Base-by-base conservation (phyloP, 2,329 filamentous ascomycete genomes). In the Trichoderma endophyticum region DNA sequence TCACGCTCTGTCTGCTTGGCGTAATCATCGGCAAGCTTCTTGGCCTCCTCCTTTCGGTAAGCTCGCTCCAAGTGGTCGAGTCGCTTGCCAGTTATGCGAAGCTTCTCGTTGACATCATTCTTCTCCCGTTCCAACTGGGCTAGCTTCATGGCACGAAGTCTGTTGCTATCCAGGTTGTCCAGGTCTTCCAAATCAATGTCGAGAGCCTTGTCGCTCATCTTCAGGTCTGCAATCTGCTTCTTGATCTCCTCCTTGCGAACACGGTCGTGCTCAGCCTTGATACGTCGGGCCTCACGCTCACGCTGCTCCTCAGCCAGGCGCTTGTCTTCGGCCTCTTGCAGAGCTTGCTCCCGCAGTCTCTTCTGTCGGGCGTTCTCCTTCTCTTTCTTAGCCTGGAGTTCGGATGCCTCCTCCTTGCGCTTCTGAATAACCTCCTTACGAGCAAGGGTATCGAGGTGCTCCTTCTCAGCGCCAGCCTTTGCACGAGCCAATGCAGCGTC, bases 1-100 rank as follows among this genome's bases (percentile, higher is more conserved):
- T 99, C 96, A 72, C 84, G 86, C 79, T 94, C 89, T 80, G 91
- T 91, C 84, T 99, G 96, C 77, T 86, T 86, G 75, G 93, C 92
- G 79, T 97, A 97, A 79, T 99, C 96, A 65, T 91, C 90, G 72
- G 90, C 86, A 72, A 98, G 86, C 83, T 98, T 95, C 89, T 98
- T 97, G 79, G 92, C 85, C 83, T 99, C 96, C 84, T 98, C 96
- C 82, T 95, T 93, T 78, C 96, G 92, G 88, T 97, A 97, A 48
- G 96, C 96, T 85, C 96, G 93, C 86, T 99, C 96, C 77, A 99
- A 86, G 84, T 99, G 95, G 80, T 99, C 96, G 78, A 98, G 93
- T 75, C 96, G 92, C 89, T 98, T 98, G 81, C 92, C 94, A 73
- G 95, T 97, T 77, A 97, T 90, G 78, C 94, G 92, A 68, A 98